Evolutionary conservation across 768 basidiomycete species (phyloP), one percentile per base, ranked within the genome.

Genomic region (Cubamyces lactineus): DNA sequence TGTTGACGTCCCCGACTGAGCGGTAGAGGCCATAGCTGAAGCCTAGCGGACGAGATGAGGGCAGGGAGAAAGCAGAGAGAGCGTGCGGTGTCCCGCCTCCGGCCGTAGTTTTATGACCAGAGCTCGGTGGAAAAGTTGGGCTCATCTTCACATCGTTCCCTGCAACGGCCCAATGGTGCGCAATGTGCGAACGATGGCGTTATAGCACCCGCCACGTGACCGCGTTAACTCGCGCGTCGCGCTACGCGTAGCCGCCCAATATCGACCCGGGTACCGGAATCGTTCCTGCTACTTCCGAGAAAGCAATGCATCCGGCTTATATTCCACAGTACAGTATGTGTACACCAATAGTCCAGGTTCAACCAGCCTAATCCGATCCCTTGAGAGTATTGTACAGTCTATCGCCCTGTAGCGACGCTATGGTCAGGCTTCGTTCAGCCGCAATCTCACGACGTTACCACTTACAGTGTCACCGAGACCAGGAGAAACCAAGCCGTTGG

Each of bases 401-500:
- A 68, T 96, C 94, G 2, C 94, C 94, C 91, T 94, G 66, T 19
- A 39, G 16, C 3, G 17, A 45, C 39, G 38, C 45, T 23, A 61
- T 11, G 5, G 9, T 34, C 34, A 34, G 34, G 1, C 6, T 9
- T 9, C 34, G 9, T 34, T 47, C 23, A 38, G 23, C 17, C 19
- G 13, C 9, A 38, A 19, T 15, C 28, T n/a, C n/a, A n/a, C 30
- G 21, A 6, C 17, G 13, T 1, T 12, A 30, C 21, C 34, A 80
- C 90, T 71, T 70, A 92, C 93, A 24, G 92, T 86, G 74, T 97
- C 96, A 5, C 96, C 96, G 46, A 96, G 80, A 19, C 96, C 96
- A 11, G 96, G 96, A n/a, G 77, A 82, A 61, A 98, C 90, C 64
- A 94, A 79, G 7, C 96, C 96, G 17, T 91, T 82, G 0, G 64